Evolutionary conservation across 2,329 filamentous ascomycete species (phyloP).

Genomic region (Fragosphaeria purpurea): DNA sequence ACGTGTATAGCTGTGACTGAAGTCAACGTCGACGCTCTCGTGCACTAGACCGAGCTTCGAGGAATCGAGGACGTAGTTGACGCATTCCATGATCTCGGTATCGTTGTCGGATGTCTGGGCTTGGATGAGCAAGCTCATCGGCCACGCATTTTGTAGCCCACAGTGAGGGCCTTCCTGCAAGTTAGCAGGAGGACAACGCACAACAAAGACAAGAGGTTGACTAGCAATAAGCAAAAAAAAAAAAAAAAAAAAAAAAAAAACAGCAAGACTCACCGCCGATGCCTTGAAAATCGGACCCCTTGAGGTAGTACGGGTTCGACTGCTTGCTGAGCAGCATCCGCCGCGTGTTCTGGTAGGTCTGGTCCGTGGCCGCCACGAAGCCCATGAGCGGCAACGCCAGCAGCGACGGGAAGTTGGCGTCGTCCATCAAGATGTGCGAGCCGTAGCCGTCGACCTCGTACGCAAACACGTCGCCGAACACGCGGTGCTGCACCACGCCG

Average conservation of each 20-base stretch:
- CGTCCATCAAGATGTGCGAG: constrained; percentile 75
- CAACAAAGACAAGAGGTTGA: no score
- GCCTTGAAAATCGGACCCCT: constrained; percentile 66
- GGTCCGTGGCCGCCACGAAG: constrained; percentile 55
- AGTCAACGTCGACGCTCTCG: constrained; percentile 81
- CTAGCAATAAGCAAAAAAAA: no score
- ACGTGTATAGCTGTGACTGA: constrained; percentile 59
- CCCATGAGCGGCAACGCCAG: constrained; percentile 71
- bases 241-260: no score
- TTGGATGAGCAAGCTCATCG: constrained; percentile 88
- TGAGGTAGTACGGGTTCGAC: constrained; percentile 83
- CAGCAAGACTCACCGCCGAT: constrained; percentile 60
- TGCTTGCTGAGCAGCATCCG: constrained; percentile 60
- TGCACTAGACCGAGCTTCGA: constrained; percentile 75
- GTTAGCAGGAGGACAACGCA: no score
- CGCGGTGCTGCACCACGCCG: constrained; percentile 66
- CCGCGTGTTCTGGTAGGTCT: constrained; percentile 79
- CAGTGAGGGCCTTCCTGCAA: constrained; percentile 45
- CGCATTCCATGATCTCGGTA: constrained; percentile 63
- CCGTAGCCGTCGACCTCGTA: constrained; percentile 86
- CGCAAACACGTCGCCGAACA: constrained; percentile 70
- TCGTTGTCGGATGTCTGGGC: constrained; percentile 82
- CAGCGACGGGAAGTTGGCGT: constrained; percentile 77
- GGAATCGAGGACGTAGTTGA: constrained; percentile 65
- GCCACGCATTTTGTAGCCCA: constrained; percentile 86